Evolutionary conservation across 1,284 basidiomycete species (phyloP).

Genomic region (Heterobasidion irregulare): DNA sequence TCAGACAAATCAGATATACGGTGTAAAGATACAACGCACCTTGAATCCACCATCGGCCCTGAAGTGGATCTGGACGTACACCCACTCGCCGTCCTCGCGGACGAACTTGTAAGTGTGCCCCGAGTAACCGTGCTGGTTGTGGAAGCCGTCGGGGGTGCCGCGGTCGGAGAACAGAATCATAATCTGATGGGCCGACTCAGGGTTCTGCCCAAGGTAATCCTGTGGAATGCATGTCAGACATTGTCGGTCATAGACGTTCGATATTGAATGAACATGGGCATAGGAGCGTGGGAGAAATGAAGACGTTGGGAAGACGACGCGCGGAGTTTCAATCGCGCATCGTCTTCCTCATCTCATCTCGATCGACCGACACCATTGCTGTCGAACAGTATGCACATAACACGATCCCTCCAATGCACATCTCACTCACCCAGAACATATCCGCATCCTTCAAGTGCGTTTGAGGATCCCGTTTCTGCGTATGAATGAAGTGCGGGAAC

Average conservation of each 20-base stretch:
- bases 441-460: slow-evolving; percentile 81
- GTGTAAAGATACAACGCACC: slow-evolving; percentile 8
- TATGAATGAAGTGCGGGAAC: slow-evolving; percentile 93
- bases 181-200: slow-evolving; percentile 87
- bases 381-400: too few relatives aligned
- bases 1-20: slow-evolving; percentile 16
- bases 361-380: neutral
- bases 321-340: neutral
- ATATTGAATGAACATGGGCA: neutral
- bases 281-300: slow-evolving; percentile 4
- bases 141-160: slow-evolving; percentile 82
- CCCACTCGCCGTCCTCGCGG: slow-evolving; percentile 75
- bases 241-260: neutral
- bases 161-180: slow-evolving; percentile 88
- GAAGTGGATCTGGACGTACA: slow-evolving; percentile 80
- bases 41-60: slow-evolving; percentile 74
- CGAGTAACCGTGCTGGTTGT: slow-evolving; percentile 84
- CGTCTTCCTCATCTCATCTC: neutral
- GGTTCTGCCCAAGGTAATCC: slow-evolving; percentile 91
- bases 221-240: slow-evolving; percentile 18
- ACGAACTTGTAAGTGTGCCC: slow-evolving; percentile 91
- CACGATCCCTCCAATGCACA: slow-evolving; percentile 19
- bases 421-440: slow-evolving; percentile 54
- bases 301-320: neutral
- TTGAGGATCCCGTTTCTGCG: slow-evolving; percentile 88